Evolutionary conservation across 2,329 filamentous ascomycete genomes (phyloP).

Genomic region (Neocucurbitaria cava): DNA sequence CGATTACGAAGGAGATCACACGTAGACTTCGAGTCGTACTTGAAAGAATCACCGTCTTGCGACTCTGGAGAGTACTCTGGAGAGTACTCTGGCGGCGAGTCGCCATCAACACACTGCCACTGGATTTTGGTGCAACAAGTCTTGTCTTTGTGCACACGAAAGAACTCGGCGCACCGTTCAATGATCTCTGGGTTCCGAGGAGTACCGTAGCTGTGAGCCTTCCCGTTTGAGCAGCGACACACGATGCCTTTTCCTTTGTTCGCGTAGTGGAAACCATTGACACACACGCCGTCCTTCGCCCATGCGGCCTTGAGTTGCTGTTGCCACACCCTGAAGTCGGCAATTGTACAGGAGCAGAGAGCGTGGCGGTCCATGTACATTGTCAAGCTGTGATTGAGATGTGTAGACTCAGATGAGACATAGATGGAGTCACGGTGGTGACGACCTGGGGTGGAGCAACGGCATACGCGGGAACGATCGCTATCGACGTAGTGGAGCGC

Average conservation of each 20-base stretch:
- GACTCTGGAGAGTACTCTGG: background rate
- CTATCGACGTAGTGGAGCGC: slow-evolving; percentile 10
- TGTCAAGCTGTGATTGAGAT: slow-evolving; percentile 7
- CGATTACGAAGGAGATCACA: background rate
- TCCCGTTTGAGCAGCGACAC: slow-evolving; percentile 18
- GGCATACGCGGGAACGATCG: slow-evolving; percentile 4
- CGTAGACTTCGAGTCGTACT: slow-evolving; percentile 1
- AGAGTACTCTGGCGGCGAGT: slow-evolving; percentile 5
- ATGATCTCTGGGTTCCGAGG: slow-evolving; percentile 18
- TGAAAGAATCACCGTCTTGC: background rate
- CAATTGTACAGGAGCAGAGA: slow-evolving; percentile 5
- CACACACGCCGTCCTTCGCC: slow-evolving; percentile 3
- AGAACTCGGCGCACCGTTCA: slow-evolving; percentile 23
- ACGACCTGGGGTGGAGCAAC: slow-evolving; percentile 1
- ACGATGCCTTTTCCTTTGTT: slow-evolving; percentile 12
- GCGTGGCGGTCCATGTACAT: slow-evolving; percentile 17
- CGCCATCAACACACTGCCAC: slow-evolving; percentile 12
- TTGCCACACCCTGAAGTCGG: background rate
- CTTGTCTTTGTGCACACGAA: background rate
- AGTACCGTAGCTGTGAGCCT: background rate
- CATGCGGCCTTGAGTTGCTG: slow-evolving; percentile 2
- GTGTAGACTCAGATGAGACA: slow-evolving; percentile 6
- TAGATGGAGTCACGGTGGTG: background rate
- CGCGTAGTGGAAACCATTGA: slow-evolving; percentile 22
- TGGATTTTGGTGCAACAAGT: slow-evolving; percentile 13